These are phyloP conservation scores for Saxophila tyrrhenica DNA, from an alignment of 495 filamentous ascomycete genomes.

Conservation along the genomic window DNA sequence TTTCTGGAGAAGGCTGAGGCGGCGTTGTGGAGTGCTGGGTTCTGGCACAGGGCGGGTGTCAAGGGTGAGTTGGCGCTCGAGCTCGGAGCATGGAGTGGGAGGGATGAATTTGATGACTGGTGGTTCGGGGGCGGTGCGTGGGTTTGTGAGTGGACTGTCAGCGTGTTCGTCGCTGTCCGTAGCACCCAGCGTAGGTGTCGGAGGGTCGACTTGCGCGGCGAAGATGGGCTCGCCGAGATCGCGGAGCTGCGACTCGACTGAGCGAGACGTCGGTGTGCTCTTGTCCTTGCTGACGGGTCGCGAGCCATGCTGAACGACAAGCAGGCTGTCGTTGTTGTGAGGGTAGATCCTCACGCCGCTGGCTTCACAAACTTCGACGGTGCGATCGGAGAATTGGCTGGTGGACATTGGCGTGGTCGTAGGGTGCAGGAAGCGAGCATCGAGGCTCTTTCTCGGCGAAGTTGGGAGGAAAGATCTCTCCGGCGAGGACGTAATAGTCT, in stretches of 20 bases:
- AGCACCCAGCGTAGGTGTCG: background rate
- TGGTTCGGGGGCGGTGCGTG: conserved; percentile 57
- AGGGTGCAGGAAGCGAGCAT: conserved; percentile 43
- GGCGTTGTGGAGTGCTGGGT: conserved; percentile 10
- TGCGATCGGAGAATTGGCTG: conserved; percentile 47
- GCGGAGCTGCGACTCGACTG: conserved; percentile 9
- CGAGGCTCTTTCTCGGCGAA: conserved; percentile 9
- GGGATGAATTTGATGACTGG: conserved; percentile 65
- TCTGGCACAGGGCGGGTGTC: background rate
- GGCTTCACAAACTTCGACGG: conserved; percentile 59
- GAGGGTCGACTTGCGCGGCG: conserved; percentile 3
- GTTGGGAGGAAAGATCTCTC: background rate
- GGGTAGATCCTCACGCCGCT: conserved; percentile 72
- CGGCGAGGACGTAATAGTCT: background rate
- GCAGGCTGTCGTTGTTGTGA: conserved; percentile 73
- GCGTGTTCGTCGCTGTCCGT: conserved; percentile 5
- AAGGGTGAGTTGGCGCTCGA: conserved; percentile 36
- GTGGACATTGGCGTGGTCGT: conserved; percentile 43
- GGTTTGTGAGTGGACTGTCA: conserved; percentile 50
- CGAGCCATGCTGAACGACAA: conserved; percentile 56
- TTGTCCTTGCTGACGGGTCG: conserved; percentile 19
- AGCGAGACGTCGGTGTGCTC: conserved; percentile 5
- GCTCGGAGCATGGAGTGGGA: conserved; percentile 52
- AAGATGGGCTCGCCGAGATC: conserved; percentile 4
- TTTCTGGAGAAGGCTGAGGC: conserved; percentile 24